Percentiles rank a stretch among this genome's conserved stretches.
phyloP scores from a whole-genome alignment of 371 early-diverging fungal genomes.

The Apophysomyces ossiformis region DNA sequence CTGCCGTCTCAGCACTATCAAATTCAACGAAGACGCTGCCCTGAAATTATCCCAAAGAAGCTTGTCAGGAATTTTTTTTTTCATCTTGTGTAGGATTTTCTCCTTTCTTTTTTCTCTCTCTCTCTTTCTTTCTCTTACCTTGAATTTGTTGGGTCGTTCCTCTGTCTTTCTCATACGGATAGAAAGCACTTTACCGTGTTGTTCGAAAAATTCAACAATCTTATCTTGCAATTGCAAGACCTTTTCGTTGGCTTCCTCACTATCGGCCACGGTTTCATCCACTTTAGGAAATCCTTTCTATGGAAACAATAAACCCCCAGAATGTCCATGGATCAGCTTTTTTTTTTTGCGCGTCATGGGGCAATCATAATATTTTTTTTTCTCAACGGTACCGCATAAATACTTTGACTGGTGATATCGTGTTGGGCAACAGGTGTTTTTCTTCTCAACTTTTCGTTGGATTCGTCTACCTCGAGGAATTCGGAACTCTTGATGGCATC shows the following conservation, averaged over 20 bases:
- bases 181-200: constrained; percentile 55
- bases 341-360: too few species aligned
- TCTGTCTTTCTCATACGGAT: constrained; percentile 68
- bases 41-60: constrained; percentile 18
- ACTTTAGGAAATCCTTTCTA: constrained; percentile 64
- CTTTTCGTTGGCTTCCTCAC: constrained; percentile 34
- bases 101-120: background rate
- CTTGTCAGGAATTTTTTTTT: too few species aligned
- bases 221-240: constrained; percentile 60
- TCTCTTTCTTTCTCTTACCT: constrained; percentile 9
- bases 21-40: constrained; percentile 73
- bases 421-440: constrained; percentile 51
- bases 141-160: constrained; percentile 51
- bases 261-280: constrained; percentile 25
- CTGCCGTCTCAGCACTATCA: constrained; percentile 50
- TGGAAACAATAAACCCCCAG: background rate
- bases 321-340: background rate
- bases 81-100: too few species aligned
- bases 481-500: constrained; percentile 61
- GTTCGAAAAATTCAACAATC: constrained; percentile 58
- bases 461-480: constrained; percentile 64
- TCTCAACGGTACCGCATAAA: constrained; percentile 55
- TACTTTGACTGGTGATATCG: constrained; percentile 53
- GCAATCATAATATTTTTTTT: background rate
- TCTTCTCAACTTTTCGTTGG: constrained; percentile 63